phyloP scores from a whole-genome alignment of 2,329 filamentous ascomycete species.

The Colletotrichum musicola region DNA sequence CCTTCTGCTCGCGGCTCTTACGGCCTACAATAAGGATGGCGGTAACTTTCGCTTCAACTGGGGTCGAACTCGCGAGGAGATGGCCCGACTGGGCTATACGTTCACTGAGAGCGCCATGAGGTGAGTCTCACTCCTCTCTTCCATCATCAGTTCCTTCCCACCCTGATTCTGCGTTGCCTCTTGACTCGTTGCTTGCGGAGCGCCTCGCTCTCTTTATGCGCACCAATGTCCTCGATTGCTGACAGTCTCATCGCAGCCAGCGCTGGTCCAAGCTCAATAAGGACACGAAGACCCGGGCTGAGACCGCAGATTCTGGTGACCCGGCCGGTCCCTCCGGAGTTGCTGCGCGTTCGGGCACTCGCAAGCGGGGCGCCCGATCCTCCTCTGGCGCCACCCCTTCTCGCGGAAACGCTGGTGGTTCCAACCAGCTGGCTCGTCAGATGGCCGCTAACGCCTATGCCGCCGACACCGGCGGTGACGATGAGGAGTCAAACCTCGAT shows the following conservation, averaged over 20 bases:
- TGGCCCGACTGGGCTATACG: constrained; percentile 49
- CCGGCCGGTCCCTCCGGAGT: constrained; percentile 15
- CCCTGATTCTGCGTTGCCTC: neutral
- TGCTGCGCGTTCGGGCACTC: constrained; percentile 6
- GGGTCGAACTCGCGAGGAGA: constrained; percentile 47
- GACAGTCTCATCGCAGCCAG: constrained; percentile 45
- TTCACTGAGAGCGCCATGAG: constrained; percentile 55
- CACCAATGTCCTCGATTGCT: too few species aligned
- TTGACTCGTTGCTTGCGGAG: neutral
- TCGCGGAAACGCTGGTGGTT: neutral
- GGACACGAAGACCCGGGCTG: constrained; percentile 45
- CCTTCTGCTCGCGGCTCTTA: neutral
- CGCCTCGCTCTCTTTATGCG: too few species aligned
- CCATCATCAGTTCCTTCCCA: neutral
- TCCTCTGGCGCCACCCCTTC: neutral
- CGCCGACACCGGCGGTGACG: constrained; percentile 17
- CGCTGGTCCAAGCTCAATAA: constrained; percentile 54
- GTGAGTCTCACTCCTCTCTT: constrained; percentile 44
- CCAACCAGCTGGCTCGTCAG: constrained; percentile 18
- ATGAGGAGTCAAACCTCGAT: constrained; percentile 10
- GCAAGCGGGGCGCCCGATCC: neutral
- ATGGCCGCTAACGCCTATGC: constrained; percentile 18
- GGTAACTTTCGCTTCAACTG: constrained; percentile 48
- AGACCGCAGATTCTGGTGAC: neutral
- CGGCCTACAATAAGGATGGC: constrained; percentile 41